phyloP scores from a whole-genome alignment of 2,329 filamentous ascomycete genomes.

The Ascochyta koolunga region DNA sequence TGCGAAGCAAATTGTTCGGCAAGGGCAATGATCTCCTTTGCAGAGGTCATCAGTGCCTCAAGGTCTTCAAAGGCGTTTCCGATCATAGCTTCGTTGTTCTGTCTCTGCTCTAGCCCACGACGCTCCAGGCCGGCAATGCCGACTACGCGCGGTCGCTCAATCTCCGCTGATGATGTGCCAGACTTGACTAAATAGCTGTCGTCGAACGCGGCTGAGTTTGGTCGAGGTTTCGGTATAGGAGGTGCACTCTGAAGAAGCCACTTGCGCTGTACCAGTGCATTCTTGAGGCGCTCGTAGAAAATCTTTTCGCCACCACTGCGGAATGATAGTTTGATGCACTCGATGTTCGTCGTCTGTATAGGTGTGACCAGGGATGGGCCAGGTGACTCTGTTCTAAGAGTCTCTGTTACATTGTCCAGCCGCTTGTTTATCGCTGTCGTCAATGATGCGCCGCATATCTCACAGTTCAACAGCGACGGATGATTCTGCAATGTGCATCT shows the following conservation, averaged over 20 bases:
- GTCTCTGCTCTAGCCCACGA: conserved; percentile 80
- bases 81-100: conserved; percentile 92
- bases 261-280: conserved; percentile 87
- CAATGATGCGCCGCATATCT: conserved; percentile 86
- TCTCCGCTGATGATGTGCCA: conserved; percentile 24
- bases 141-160: conserved; percentile 64
- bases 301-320: conserved; percentile 86
- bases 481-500: conserved; percentile 95
- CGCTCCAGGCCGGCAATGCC: conserved; percentile 94
- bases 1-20: conserved; percentile 85
- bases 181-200: conserved; percentile 32
- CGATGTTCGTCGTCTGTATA: conserved; percentile 65
- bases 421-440: conserved; percentile 57
- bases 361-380: conserved; percentile 66
- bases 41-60: conserved; percentile 95
- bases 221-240: conserved; percentile 72
- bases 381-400: conserved; percentile 72
- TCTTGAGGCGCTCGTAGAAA: conserved; percentile 87
- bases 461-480: conserved; percentile 81
- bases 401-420: conserved; percentile 48
- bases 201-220: conserved; percentile 43
- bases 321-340: conserved; percentile 91
- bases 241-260: conserved; percentile 93
- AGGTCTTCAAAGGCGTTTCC: conserved; percentile 95
- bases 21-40: conserved; percentile 92